Evolutionary conservation across 129 eudicot genomes (phyloP).

Genomic region (Tanacetum coccineum): DNA sequence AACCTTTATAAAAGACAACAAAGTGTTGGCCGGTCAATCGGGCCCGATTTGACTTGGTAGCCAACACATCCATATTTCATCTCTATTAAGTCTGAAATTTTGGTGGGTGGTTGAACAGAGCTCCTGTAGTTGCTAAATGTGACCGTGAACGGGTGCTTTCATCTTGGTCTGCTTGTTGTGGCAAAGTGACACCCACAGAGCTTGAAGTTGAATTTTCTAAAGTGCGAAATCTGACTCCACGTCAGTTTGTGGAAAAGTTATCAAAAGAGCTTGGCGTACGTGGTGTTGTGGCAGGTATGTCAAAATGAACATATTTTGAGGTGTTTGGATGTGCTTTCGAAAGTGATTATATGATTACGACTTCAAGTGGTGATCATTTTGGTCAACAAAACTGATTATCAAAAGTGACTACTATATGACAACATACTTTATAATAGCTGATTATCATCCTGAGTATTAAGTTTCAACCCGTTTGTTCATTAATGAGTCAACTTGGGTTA

Average conservation of each 20-base stretch:
- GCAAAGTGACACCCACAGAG: slow-evolving; percentile 62
- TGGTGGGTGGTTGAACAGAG: slow-evolving; percentile 43
- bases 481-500: background rate
- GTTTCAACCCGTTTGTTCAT: slow-evolving; percentile 1
- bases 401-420: background rate
- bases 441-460: too few species aligned
- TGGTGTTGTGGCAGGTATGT: slow-evolving; percentile 95
- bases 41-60: slow-evolving; percentile 5
- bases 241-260: slow-evolving; percentile 85
- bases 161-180: slow-evolving; percentile 86
- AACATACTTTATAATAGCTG: background rate
- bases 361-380: too few species aligned
- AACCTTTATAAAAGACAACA: background rate
- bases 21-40: background rate
- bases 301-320: background rate
- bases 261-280: slow-evolving; percentile 77
- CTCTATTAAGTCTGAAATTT: slow-evolving; percentile 5
- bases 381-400: background rate
- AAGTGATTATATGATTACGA: background rate
- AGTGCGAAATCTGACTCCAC: slow-evolving; percentile 77
- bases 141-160: slow-evolving; percentile 83
- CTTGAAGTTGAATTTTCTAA: slow-evolving; percentile 64
- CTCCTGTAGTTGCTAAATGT: slow-evolving; percentile 91
- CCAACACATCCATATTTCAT: background rate
- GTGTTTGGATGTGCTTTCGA: background rate